These are phyloP conservation scores for Tremella mesenterica DNA, from an alignment of 768 basidiomycete species.

Conservation along the genomic window DNA sequence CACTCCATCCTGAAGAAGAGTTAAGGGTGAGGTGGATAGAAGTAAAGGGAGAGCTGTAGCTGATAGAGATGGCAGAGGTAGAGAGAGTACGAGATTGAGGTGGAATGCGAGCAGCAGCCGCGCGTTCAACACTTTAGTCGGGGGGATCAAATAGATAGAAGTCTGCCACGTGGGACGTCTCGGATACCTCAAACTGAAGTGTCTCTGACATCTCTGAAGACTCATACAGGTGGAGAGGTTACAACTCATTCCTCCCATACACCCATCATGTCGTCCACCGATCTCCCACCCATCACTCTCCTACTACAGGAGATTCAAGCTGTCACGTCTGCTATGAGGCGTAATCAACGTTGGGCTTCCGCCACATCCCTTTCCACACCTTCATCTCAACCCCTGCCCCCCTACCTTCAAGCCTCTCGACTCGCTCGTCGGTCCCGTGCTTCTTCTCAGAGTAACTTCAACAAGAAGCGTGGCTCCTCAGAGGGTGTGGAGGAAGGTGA, in stretches of 20 bases:
- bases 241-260: no score
- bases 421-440: constrained; percentile 1
- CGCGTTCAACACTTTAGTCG: no score
- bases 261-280: constrained; percentile 18
- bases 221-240: no score
- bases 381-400: constrained; percentile 17
- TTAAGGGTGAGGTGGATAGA: background rate
- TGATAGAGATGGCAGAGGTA: background rate
- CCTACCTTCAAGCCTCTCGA: constrained; percentile 17
- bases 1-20: no score
- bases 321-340: constrained; percentile 90
- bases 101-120: no score
- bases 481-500: constrained; percentile 63
- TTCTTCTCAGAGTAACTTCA: constrained; percentile 5
- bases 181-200: no score
- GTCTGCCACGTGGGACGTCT: no score
- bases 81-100: no score
- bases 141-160: no score
- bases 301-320: constrained; percentile 81
- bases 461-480: constrained; percentile 47
- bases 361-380: constrained; percentile 31
- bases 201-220: no score
- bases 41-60: background rate
- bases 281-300: constrained; percentile 45
- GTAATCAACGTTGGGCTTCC: constrained; percentile 93